Conservation (phyloP, 768 basidiomycete genomes). For the Austroboletus festivus region DNA sequence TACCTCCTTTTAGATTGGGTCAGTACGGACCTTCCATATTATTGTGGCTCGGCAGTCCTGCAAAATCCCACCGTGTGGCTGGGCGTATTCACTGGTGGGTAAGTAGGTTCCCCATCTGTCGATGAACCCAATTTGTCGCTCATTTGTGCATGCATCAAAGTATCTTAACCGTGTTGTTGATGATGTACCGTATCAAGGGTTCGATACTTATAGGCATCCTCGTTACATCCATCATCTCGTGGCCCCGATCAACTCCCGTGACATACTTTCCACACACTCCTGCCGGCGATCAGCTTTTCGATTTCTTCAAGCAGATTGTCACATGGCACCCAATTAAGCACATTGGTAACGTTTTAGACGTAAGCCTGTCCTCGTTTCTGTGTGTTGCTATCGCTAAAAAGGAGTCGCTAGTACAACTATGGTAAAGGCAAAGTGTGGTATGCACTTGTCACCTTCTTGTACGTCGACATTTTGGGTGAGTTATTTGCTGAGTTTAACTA, state of each 20-base stretch:
- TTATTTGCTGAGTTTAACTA: slow-evolving; percentile 1
- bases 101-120: slow-evolving; percentile 19
- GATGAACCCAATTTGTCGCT: slow-evolving; percentile 2
- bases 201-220: slow-evolving; percentile 82
- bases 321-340: slow-evolving; percentile 62
- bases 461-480: slow-evolving; percentile 79
- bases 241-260: slow-evolving; percentile 80
- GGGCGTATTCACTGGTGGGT: slow-evolving; percentile 85
- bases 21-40: slow-evolving; percentile 45
- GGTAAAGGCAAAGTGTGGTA: slow-evolving; percentile 80
- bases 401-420: slow-evolving; percentile 40
- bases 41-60: slow-evolving; percentile 63
- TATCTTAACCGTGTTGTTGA: slow-evolving; percentile 71
- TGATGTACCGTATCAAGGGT: slow-evolving; percentile 83
- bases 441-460: slow-evolving; percentile 84
- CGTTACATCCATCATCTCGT: slow-evolving; percentile 80
- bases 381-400: slow-evolving; percentile 5
- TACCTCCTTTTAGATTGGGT: slow-evolving; percentile 38
- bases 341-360: slow-evolving; percentile 67
- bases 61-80: slow-evolving; percentile 81
- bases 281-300: slow-evolving; percentile 68
- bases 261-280: slow-evolving; percentile 77
- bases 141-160: slow-evolving; percentile 31
- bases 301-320: slow-evolving; percentile 83
- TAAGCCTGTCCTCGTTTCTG: slow-evolving; percentile 31